phyloP scores from a whole-genome alignment of 345 rosid genomes.

The Trapa incisa region DNA sequence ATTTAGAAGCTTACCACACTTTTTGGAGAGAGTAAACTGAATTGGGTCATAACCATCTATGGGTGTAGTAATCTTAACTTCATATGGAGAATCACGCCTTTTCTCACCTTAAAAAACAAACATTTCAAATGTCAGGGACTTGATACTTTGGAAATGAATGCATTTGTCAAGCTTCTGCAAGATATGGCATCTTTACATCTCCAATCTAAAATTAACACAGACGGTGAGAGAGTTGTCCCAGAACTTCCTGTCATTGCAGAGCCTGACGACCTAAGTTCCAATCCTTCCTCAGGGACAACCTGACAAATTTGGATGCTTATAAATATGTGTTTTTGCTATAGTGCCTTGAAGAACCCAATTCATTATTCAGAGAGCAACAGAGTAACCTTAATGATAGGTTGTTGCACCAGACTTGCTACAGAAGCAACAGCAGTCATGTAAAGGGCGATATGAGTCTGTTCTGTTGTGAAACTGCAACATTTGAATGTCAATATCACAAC shows the following conservation, averaged over 20 bases:
- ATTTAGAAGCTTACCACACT: slow-evolving; percentile 51
- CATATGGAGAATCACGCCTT: slow-evolving; percentile 46
- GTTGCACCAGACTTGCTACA: slow-evolving; percentile 47
- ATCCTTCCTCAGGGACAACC: slow-evolving; percentile 69
- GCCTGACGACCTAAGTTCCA: slow-evolving; percentile 52
- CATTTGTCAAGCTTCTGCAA: slow-evolving; percentile 1
- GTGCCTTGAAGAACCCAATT: not conserved
- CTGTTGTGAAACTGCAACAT: slow-evolving; percentile 57
- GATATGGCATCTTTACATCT: slow-evolving; percentile 38
- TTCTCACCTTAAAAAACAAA: slow-evolving; percentile 45
- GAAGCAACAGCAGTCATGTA: slow-evolving; percentile 87
- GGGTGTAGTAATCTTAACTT: slow-evolving; percentile 65
- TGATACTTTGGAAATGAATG: slow-evolving; percentile 1
- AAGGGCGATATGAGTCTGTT: slow-evolving; percentile 62
- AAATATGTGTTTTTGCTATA: not conserved
- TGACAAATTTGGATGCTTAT: slow-evolving; percentile 8
- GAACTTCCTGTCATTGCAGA: slow-evolving; percentile 48
- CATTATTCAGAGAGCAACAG: slow-evolving; percentile 2
- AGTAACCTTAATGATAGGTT: slow-evolving; percentile 50
- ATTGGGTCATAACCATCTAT: slow-evolving; percentile 69
- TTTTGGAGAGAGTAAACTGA: slow-evolving; percentile 70
- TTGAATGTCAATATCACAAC: not conserved
- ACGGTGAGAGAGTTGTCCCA: slow-evolving; percentile 83
- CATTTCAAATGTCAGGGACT: slow-evolving; percentile 10
- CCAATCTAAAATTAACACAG: slow-evolving; percentile 68